These are phyloP conservation scores for Plantago coronopus DNA, from an alignment of 305 asterid genomes.

Conservation along the genomic window DNA sequence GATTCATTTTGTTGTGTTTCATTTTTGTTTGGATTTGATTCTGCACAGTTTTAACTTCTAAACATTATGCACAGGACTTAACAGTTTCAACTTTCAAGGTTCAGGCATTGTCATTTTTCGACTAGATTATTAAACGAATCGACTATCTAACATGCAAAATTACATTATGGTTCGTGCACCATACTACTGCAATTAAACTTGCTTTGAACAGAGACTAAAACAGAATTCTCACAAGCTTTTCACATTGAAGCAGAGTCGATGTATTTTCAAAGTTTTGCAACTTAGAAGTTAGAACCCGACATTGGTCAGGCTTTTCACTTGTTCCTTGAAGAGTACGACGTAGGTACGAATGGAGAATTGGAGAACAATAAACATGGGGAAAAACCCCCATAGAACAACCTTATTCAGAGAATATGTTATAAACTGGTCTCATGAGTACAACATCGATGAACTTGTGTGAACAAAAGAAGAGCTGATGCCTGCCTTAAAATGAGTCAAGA, in stretches of 20 bases:
- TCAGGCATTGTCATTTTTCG: too few species aligned
- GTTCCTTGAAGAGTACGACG: neutral
- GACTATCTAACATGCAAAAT: neutral
- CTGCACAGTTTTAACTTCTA: too few species aligned
- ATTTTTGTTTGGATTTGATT: too few species aligned
- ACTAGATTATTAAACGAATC: neutral
- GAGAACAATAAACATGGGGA: too few species aligned
- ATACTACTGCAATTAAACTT: neutral
- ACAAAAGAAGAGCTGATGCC: neutral
- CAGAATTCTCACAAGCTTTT: neutral
- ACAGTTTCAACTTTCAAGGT: too few species aligned
- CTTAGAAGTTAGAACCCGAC: neutral
- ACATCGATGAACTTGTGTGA: neutral
- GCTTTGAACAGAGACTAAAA: neutral
- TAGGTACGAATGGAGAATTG: neutral
- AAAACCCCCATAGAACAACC: neutral
- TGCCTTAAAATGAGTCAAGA: neutral
- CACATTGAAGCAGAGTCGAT: neutral
- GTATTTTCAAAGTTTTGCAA: neutral
- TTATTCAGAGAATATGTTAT: neutral
- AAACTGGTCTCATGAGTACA: neutral
- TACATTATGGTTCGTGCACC: neutral
- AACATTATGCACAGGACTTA: too few species aligned
- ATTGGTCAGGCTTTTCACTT: neutral
- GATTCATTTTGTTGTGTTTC: too few species aligned